phyloP scores from a whole-genome alignment of 768 basidiomycete genomes.

The Tylopilus plumbeoviolaceoides region DNA sequence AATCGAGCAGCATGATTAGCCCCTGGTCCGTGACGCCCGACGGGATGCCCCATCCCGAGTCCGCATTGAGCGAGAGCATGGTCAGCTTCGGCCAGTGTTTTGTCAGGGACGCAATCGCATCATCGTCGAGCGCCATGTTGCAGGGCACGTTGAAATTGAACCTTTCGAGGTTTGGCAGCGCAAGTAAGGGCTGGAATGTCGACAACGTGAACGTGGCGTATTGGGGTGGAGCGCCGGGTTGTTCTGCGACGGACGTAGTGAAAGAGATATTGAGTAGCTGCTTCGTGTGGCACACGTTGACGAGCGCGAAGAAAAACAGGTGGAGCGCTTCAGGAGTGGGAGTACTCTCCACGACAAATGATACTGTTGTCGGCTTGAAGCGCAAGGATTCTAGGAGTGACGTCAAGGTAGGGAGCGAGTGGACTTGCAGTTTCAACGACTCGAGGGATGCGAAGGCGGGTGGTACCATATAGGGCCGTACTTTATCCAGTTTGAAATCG shows the following conservation, averaged over 20 bases:
- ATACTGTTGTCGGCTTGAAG: slow-evolving; percentile 13
- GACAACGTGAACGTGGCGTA: slow-evolving; percentile 7
- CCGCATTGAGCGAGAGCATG: slow-evolving; percentile 15
- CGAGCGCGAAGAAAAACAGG: slow-evolving; percentile 20
- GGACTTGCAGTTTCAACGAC: slow-evolving; percentile 7
- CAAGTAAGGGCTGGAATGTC: slow-evolving; percentile 19
- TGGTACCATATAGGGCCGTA: slow-evolving; percentile 8
- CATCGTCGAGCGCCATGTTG: slow-evolving; percentile 18
- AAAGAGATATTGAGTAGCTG: slow-evolving; percentile 10
- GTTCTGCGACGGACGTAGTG: neutral
- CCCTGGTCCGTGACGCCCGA: slow-evolving; percentile 21
- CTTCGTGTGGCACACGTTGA: slow-evolving; percentile 8
- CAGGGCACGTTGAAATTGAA: slow-evolving; percentile 23
- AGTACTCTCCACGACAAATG: slow-evolving; percentile 9
- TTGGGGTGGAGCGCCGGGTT: neutral
- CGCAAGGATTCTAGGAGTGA: slow-evolving; percentile 19
- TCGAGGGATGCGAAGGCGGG: slow-evolving; percentile 16
- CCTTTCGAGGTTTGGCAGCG: slow-evolving; percentile 1
- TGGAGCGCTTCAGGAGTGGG: slow-evolving; percentile 20
- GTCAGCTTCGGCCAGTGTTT: slow-evolving; percentile 20
- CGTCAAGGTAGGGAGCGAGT: slow-evolving; percentile 17
- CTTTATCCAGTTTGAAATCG: slow-evolving; percentile 12
- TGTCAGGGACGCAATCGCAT: slow-evolving; percentile 14
- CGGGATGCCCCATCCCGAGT: slow-evolving; percentile 16
- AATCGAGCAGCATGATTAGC: slow-evolving; percentile 18